Percentiles rank a stretch among this genome's conserved stretches.
These are phyloP conservation scores for Nemania sp. DNA, from an alignment of 2,329 filamentous ascomycete species.

Conservation along the genomic window DNA sequence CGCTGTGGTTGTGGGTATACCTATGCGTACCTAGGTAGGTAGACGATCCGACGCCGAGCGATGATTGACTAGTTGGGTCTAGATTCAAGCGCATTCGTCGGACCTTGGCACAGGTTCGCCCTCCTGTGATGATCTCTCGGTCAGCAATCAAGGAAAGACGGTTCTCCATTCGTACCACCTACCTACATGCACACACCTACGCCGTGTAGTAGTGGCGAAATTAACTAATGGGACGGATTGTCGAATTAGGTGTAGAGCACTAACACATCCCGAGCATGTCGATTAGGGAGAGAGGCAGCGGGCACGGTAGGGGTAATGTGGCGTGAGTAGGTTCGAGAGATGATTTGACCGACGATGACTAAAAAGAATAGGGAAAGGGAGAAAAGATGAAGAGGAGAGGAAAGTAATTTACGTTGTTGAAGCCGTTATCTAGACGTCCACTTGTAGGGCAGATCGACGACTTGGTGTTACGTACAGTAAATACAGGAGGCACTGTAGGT, in stretches of 20 bases:
- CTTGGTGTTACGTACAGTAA: background rate
- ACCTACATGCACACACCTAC: background rate
- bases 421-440: background rate
- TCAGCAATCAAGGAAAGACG: conserved; percentile 16
- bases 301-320: too few relatives aligned
- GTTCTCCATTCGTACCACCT: background rate
- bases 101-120: background rate
- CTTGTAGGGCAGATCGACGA: conserved; percentile 5
- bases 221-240: background rate
- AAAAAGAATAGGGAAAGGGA: background rate
- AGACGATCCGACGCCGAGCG: conserved; percentile 6
- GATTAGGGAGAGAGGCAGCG: background rate
- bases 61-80: conserved; percentile 4
- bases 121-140: conserved; percentile 6
- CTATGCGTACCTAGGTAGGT: too few relatives aligned
- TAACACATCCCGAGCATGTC: too few relatives aligned
- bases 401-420: background rate
- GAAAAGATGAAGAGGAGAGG: background rate
- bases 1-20: conserved; percentile 4
- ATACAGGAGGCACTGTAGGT: background rate
- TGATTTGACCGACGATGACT: background rate
- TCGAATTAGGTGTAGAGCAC: background rate
- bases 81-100: background rate
- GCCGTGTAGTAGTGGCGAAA: background rate
- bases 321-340: background rate